Percentiles rank a stretch among this genome's conserved stretches.
Evolutionary conservation across 768 basidiomycete species (phyloP).

Genomic region (Chalciporus piperatus): DNA sequence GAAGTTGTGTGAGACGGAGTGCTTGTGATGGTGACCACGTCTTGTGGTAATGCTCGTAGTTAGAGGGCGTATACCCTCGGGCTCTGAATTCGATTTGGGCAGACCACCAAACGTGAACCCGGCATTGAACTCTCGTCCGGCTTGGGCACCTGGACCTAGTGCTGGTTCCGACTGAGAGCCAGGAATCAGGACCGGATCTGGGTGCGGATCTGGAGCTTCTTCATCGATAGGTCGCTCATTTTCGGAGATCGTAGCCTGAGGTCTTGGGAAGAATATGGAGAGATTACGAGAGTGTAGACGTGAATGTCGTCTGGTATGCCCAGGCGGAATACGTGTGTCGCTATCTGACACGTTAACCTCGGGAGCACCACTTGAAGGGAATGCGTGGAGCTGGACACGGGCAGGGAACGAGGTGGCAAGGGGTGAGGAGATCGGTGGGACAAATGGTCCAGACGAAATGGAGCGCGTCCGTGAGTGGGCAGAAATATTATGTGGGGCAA

Average conservation of each 20-base stretch:
- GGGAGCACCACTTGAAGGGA: conserved; percentile 21
- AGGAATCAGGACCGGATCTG: conserved; percentile 39
- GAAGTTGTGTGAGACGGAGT: conserved; percentile 91
- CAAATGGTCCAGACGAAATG: conserved; percentile 32
- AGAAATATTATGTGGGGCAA: conserved; percentile 6
- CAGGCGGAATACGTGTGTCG: conserved; percentile 15
- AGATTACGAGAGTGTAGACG: conserved; percentile 89
- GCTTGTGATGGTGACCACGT: conserved; percentile 87
- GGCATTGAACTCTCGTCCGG: conserved; percentile 43
- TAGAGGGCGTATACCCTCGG: conserved; percentile 13
- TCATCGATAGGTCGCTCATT: conserved; percentile 51
- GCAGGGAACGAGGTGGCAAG: conserved; percentile 26
- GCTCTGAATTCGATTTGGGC: conserved; percentile 28
- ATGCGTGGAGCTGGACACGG: conserved; percentile 24
- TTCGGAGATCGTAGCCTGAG: conserved; percentile 62
- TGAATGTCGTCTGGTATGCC: conserved; percentile 48
- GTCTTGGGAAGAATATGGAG: conserved; percentile 86
- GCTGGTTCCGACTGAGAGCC: conserved; percentile 37
- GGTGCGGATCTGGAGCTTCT: conserved; percentile 48
- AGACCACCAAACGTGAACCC: conserved; percentile 66
- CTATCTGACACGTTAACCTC: conserved; percentile 18
- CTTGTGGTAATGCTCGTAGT: conserved; percentile 26
- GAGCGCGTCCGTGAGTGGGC: conserved; percentile 32
- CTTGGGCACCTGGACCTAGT: conserved; percentile 22
- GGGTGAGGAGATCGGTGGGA: conserved; percentile 27